Evolutionary conservation across 768 basidiomycete species (phyloP), one percentile per base, ranked within the genome.

Genomic region (Crucibulum laeve): DNA sequence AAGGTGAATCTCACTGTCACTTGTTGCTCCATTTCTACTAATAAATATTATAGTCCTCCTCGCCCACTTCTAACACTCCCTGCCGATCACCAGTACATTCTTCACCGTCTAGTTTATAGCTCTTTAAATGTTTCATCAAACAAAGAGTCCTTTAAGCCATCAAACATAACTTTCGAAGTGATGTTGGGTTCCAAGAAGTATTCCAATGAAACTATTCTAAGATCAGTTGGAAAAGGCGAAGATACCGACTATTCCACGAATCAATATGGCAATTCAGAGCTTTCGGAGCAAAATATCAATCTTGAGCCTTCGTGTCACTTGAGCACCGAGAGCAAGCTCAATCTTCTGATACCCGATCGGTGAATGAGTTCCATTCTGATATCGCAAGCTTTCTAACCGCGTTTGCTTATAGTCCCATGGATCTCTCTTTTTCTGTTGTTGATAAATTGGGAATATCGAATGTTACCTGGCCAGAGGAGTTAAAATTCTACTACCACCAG

Each of bases 321-420:
- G 40, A 75, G 66, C 32, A 56, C 49, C 30, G 69, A 73, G 49
- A 59, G 52, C 26, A 58, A 50, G 5, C 22, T 80, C 25, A 70
- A 80, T 54, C 35, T 83, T 15, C 64, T 81, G 69, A 60, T 82
- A 51, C 81, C 81, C 30, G 73, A 81, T 53, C 70, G 79, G 82
- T 79, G n/a, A 34, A 41, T 46, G 28, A n/a, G 22, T 15, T 32
- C n/a, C 25, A 25, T 21, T 37, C 5, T 32, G 28, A 17, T 38
- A 24, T 42, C 13, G 11, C 21, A 26, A 17, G 5, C 11, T 30
- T 30, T 13, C 42, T 42, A 15, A 38, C 25, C 11, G 14, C 6
- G 19, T 24, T 25, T 43, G 18, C 7, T n/a, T 5, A 41, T 46
- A 83, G 81, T 18, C 71, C 77, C 10, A 69, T 81, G 67, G 83